Evolutionary conservation across 2,329 filamentous ascomycete genomes (phyloP), one percentile per base, ranked within the genome.

Genomic region (Teratosphaeria nubilosa): DNA sequence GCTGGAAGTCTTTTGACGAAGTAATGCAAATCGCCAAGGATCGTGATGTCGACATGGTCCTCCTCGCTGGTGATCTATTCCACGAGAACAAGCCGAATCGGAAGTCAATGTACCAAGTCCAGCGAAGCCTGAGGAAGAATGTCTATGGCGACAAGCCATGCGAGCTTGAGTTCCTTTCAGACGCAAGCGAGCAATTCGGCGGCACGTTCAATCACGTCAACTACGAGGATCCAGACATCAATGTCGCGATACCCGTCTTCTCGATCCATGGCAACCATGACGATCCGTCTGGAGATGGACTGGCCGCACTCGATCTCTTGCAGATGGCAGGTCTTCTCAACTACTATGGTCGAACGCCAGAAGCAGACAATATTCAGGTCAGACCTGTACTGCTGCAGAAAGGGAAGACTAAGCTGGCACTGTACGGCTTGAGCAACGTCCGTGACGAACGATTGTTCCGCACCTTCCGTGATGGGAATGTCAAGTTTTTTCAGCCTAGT

Each of bases 251-350:
- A 58, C 94, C 94, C 0, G 91, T 99, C 30, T 99, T 99, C 71
- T 96, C 92, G 0, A 99, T 99, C 48, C 95, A 99, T 68, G 94
- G 94, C 52, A 99, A 99, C 69, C 94, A 99, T 71, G 94, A 99
- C 69, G 94, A 99, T 70, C 94, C 94, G 0, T 95, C 91, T n/a
- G 94, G 94, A 68, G 91, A 96, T 68, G 94, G 91, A 11, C 86
- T 87, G 63, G 95, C 94, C 62, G 91, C 92, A 0, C 80, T 99
- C 11, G 94, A 99, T 71, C 75, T 99, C 16, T 80, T 99, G 3
- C 91, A 97, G 71, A 87, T 94, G 1, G 90, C 91, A 0, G 94
- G 94, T 0, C 77, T 99, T 14, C 79, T 99, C 66, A 99, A 99
- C 73, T 99, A 97, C 76, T 99, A 94, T 71, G 94, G 94, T 2